Percentiles rank a stretch among this genome's conserved stretches.
Conservation (phyloP, 192 early-diverging fungal genomes). For the Piromyces finnis region DNA sequence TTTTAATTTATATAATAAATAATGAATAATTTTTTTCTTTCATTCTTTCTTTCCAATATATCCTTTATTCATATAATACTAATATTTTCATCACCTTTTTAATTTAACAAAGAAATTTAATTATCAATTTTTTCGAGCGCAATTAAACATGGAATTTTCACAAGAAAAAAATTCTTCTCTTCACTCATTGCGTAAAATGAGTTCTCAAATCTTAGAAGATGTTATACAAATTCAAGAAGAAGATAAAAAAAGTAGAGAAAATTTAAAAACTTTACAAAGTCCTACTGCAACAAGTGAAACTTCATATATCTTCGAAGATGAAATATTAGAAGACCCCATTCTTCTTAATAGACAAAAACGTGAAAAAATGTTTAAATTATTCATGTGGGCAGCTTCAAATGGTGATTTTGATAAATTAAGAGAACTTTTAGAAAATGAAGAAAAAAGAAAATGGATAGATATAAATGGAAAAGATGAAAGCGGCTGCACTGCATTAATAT, state of each 20-base stretch:
- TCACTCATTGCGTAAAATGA: background rate
- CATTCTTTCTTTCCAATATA: too few species aligned
- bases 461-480: slow-evolving; percentile 69
- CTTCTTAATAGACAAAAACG: background rate
- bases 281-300: background rate
- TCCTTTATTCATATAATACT: too few species aligned
- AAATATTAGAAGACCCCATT: background rate
- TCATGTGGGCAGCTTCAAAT: slow-evolving; percentile 51
- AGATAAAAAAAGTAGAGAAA: background rate
- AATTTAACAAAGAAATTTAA: too few species aligned
- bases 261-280: background rate
- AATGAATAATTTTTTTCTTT: too few species aligned
- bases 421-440: slow-evolving; percentile 34
- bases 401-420: slow-evolving; percentile 47
- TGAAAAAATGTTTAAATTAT: slow-evolving; percentile 5
- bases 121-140: too few species aligned
- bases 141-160: background rate
- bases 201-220: background rate
- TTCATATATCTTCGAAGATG: background rate
- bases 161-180: background rate
- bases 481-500: slow-evolving; percentile 72
- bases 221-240: background rate
- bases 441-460: slow-evolving; percentile 33
- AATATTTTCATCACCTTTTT: too few species aligned
- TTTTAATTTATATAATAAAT: too few species aligned